A percentile compares a stretch with the other conserved stretches of the same genome.
Conservation (phyloP, 1,284 basidiomycete species). For the Ceratobasidium sp. region DNA sequence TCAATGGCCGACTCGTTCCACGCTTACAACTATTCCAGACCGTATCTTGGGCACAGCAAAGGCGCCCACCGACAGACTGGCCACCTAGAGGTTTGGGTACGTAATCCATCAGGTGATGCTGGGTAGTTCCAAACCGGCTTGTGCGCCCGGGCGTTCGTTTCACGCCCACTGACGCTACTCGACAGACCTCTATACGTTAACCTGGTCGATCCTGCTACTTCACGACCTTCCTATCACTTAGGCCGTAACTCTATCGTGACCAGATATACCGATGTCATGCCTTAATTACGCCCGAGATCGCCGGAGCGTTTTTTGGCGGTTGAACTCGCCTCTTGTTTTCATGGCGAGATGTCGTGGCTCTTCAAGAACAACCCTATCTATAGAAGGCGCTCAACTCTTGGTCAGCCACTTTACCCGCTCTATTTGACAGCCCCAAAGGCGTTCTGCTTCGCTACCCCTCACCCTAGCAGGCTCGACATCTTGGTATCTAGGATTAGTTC, state of each 20-base stretch:
- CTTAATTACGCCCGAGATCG: conserved; percentile 5
- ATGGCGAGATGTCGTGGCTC: background rate
- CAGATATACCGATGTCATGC: background rate
- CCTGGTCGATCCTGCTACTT: background rate
- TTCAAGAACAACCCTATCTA: background rate
- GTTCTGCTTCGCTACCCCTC: background rate
- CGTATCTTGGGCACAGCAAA: conserved; percentile 8
- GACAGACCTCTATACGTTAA: background rate
- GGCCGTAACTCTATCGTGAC: background rate
- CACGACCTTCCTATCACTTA: background rate
- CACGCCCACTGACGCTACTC: background rate
- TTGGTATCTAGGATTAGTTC: background rate
- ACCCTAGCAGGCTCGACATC: background rate
- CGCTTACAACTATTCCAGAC: background rate
- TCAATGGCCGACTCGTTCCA: background rate
- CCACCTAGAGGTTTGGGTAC: background rate
- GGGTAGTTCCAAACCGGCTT: conserved; percentile 4
- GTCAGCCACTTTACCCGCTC: background rate
- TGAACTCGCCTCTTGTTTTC: background rate
- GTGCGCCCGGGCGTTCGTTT: background rate
- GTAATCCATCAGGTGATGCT: background rate
- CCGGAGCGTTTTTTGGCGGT: conserved; percentile 5
- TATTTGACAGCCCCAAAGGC: conserved; percentile 6
- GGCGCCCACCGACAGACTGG: background rate
- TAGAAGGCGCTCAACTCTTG: background rate